phyloP scores from a whole-genome alignment of 352 stramenopile species.

The Pythium coloratum region DNA sequence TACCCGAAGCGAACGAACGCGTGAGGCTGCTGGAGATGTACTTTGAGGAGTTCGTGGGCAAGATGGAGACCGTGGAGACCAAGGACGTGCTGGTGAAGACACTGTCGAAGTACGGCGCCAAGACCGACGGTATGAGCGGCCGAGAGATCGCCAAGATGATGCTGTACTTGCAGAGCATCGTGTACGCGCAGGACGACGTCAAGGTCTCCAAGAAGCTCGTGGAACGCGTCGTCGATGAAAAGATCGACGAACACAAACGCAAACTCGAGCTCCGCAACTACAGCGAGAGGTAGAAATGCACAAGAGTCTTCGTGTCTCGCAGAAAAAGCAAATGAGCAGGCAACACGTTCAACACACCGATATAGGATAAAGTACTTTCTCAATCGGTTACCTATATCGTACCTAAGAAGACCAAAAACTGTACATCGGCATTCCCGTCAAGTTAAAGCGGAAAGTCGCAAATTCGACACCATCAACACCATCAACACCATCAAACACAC shows the following conservation, averaged over 20 bases:
- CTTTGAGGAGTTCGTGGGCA: constrained; percentile 58
- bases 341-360: too few species aligned
- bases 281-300: constrained; percentile 26
- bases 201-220: constrained; percentile 50
- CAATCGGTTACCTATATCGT: too few species aligned
- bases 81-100: constrained; percentile 35
- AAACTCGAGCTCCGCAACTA: constrained; percentile 63
- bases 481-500: too few species aligned
- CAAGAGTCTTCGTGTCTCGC: too few species aligned
- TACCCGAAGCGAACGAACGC: constrained; percentile 63
- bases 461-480: too few species aligned
- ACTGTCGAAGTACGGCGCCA: constrained; percentile 43
- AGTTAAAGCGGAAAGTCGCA: too few species aligned
- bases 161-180: constrained; percentile 82
- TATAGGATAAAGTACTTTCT: too few species aligned
- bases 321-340: too few species aligned
- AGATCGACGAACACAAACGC: constrained; percentile 72
- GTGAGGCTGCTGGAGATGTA: constrained; percentile 71
- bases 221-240: constrained; percentile 63
- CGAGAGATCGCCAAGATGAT: constrained; percentile 89
- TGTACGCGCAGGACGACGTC: constrained; percentile 72
- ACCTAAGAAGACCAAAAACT: too few species aligned
- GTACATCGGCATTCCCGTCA: too few species aligned
- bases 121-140: constrained; percentile 79
- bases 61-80: constrained; percentile 21